Evolutionary conservation across 129 eudicot species (phyloP), one percentile per base, ranked within the genome.

Genomic region (carrot (Daucus carota)): DNA sequence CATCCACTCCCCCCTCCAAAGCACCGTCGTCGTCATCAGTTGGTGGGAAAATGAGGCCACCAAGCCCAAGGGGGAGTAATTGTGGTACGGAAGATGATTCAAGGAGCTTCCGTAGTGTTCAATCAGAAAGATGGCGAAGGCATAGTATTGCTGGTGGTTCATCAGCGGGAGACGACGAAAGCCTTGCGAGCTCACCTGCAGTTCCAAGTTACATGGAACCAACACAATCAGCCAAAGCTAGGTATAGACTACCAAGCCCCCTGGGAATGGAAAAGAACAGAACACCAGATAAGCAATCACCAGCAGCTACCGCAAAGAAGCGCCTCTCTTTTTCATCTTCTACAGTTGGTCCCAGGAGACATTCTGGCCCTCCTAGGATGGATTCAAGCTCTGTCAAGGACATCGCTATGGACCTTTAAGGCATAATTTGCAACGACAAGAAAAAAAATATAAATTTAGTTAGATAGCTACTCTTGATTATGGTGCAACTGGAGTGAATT

Each of bases 171-270:
- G 98, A 93, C 17, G 92, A 88, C 52, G 97, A 91, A 72, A 93
- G 98, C 87, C 82, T 87, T 31, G 88, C 86, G 0, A 91, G 96
- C 72, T 91, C 91, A 10, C 85, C 96, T 15, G 76, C 90, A 4
- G 80, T 88, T 29, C 90, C 89, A 11, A 82, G 87, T 72, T 94
- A 91, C 89, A 91, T 94, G 98, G 88, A 91, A 12, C 73, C 90
- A 12, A 89, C 98, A 26, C 83, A 76, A 76, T 91, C 98, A 0
- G 77, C 92, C 1, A 81, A 86, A 47, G 98, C 97, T 9, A 83
- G 82, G 84, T 83, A 92, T 36, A 76, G 91, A 76, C n/a, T 83
- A 65, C 79, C 88, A 0, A 90, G 96, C 52, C 96, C 98, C 7
- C 78, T 87, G 75, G 89, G 89, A n/a, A 76, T 74, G 59, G 88